Conservation (phyloP, 306 rosid genomes). For the Inga laurina region DNA sequence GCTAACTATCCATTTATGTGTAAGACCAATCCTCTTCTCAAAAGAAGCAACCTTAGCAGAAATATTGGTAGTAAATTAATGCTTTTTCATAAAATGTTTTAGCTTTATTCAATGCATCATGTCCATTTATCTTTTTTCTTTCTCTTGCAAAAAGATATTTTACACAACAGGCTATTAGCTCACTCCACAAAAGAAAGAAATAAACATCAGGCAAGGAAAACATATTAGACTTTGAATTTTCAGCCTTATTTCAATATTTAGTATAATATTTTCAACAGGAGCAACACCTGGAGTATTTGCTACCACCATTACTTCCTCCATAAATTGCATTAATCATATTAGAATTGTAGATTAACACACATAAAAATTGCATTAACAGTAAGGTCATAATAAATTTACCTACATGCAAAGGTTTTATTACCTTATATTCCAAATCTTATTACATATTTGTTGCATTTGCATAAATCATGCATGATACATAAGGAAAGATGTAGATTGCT, state of each 20-base stretch:
- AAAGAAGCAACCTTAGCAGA: conserved; percentile 65
- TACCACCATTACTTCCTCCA: conserved; percentile 58
- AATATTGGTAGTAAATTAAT: conserved; percentile 59
- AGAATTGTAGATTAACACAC: background rate
- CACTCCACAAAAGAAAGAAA: no score
- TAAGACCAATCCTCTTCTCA: conserved; percentile 59
- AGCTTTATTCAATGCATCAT: conserved; percentile 70
- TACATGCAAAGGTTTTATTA: conserved; percentile 6
- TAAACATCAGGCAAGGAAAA: no score
- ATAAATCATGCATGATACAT: background rate
- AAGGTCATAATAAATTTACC: conserved; percentile 30
- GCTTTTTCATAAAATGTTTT: conserved; percentile 74
- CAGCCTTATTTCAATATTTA: background rate
- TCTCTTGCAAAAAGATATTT: no score
- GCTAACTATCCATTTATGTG: conserved; percentile 61
- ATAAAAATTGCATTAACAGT: conserved; percentile 1
- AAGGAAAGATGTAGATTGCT: no score
- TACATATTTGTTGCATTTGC: background rate
- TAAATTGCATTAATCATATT: conserved; percentile 16
- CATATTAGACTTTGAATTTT: no score
- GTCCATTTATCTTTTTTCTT: conserved; percentile 13
- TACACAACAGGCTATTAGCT: no score
- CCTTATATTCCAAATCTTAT: background rate
- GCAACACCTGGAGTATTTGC: conserved; percentile 39
- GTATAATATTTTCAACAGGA: conserved; percentile 44